phyloP scores from a whole-genome alignment of 768 basidiomycete genomes.

The Amanita exitialis region DNA sequence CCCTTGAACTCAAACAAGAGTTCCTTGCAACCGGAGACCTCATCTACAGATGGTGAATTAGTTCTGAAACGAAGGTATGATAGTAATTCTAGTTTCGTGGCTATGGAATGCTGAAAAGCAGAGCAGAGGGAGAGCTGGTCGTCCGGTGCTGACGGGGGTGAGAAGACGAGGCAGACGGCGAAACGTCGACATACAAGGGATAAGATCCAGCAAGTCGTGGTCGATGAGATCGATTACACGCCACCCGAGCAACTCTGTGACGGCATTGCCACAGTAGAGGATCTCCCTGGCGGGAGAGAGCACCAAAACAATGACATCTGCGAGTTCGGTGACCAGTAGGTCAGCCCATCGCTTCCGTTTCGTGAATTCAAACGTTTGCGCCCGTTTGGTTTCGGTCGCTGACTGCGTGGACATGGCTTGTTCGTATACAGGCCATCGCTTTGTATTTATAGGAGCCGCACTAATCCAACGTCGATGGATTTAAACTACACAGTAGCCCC shows the following conservation, averaged over 20 bases:
- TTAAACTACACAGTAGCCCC: constrained; percentile 72
- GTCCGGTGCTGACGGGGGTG: constrained; percentile 28
- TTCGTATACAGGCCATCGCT: not conserved
- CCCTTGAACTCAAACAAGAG: constrained; percentile 67
- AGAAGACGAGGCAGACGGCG: not conserved
- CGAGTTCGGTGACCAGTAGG: constrained; percentile 64
- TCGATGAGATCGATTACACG: constrained; percentile 64
- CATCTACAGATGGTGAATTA: constrained; percentile 18
- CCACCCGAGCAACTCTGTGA: constrained; percentile 73
- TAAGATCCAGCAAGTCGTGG: constrained; percentile 49
- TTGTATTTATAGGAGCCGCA: constrained; percentile 1
- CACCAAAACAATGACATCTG: constrained; percentile 62
- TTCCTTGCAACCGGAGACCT: constrained; percentile 25
- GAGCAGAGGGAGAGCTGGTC: constrained; percentile 48
- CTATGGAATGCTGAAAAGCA: constrained; percentile 47
- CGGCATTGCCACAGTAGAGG: constrained; percentile 58
- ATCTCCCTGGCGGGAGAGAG: constrained; percentile 54
- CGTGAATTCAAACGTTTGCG: constrained; percentile 64
- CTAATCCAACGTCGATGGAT: constrained; percentile 1
- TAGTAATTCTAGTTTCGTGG: constrained; percentile 38
- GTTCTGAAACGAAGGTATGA: constrained; percentile 52
- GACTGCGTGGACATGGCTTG: constrained; percentile 8
- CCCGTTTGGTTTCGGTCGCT: constrained; percentile 11
- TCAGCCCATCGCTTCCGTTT: constrained; percentile 85
- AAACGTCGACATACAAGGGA: constrained; percentile 42